Evolutionary conservation across 305 asterid genomes (phyloP).

Genomic region (Lippia alba): DNA sequence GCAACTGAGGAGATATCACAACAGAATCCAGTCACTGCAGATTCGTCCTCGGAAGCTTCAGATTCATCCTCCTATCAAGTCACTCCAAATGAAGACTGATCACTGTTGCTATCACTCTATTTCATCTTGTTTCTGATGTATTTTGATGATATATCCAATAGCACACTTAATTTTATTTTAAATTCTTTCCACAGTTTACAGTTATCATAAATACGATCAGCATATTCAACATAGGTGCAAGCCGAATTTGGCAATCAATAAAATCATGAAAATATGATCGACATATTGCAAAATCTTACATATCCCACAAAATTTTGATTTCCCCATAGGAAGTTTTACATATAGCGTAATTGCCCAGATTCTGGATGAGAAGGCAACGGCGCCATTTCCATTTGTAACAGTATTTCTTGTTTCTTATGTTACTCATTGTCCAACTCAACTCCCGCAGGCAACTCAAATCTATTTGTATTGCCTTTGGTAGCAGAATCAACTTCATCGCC

Average conservation of each 20-base stretch:
- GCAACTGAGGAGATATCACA: slow-evolving; percentile 28
- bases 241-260: too few species aligned
- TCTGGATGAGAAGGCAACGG: not conserved
- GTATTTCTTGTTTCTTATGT: not conserved
- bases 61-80: slow-evolving; percentile 34
- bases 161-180: too few species aligned
- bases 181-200: not conserved
- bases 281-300: not conserved
- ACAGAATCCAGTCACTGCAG: slow-evolving; percentile 42
- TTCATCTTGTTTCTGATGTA: not conserved
- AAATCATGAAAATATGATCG: too few species aligned
- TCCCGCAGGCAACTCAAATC: slow-evolving; percentile 69
- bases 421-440: slow-evolving; percentile 59
- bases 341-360: not conserved
- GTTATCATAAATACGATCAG: too few species aligned
- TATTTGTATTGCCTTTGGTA: slow-evolving; percentile 41
- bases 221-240: not conserved
- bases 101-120: not conserved
- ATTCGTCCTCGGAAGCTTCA: too few species aligned
- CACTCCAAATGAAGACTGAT: slow-evolving; percentile 47
- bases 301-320: slow-evolving; percentile 1
- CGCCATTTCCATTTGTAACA: too few species aligned
- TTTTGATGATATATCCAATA: not conserved
- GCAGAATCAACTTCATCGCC: slow-evolving; percentile 40
- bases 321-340: not conserved